phyloP scores from a whole-genome alignment of 1,284 basidiomycete species.

The Apiotrichum laibachii region DNA sequence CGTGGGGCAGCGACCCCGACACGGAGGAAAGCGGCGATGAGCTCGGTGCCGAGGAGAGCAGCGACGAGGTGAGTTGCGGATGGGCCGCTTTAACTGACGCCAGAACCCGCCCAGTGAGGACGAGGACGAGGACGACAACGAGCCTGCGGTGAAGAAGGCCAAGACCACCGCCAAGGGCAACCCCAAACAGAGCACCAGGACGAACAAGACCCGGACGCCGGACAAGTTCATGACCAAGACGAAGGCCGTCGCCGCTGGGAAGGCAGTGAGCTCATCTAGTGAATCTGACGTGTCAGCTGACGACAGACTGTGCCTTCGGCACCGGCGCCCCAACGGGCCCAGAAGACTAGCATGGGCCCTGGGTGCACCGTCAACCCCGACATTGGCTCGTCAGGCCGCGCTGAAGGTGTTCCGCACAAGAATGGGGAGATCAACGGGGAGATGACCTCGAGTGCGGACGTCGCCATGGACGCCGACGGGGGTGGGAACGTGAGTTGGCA shows the following conservation, averaged over 20 bases:
- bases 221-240: background rate
- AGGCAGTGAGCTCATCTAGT: background rate
- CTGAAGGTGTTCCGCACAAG: background rate
- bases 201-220: too few relatives aligned
- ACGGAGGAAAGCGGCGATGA: slow-evolving; percentile 18
- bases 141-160: background rate
- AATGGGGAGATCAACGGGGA: background rate
- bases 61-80: background rate
- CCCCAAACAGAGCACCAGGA: background rate
- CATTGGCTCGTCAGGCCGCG: background rate
- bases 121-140: background rate
- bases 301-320: background rate
- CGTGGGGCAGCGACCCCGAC: slow-evolving; percentile 22
- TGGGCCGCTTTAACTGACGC: background rate
- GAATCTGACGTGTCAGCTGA: background rate
- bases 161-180: slow-evolving; percentile 2
- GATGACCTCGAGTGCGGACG: too few relatives aligned
- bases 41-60: background rate
- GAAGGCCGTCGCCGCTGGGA: background rate
- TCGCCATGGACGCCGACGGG: too few relatives aligned
- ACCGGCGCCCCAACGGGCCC: too few relatives aligned
- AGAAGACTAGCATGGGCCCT: too few relatives aligned
- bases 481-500: too few relatives aligned
- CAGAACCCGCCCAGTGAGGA: background rate
- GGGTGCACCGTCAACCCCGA: background rate